Percentiles rank a stretch among this genome's conserved stretches.
Evolutionary conservation across 192 early-diverging fungal genomes (phyloP).

Genomic region (Thamnidium elegans): DNA sequence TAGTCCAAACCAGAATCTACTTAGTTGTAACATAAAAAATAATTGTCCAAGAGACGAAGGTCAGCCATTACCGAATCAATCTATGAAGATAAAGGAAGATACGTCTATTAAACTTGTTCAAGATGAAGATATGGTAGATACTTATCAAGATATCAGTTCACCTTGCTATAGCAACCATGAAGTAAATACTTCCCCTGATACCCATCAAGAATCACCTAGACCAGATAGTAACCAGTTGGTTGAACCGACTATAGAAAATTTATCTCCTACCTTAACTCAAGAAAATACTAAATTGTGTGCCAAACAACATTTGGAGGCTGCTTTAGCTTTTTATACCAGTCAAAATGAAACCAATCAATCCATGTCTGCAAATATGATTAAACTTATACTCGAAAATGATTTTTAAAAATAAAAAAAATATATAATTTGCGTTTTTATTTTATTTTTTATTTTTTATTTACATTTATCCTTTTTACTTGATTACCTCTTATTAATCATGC

Average conservation of each 20-base stretch:
- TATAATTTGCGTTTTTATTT: constrained; percentile 1
- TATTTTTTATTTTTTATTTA: constrained; percentile 1
- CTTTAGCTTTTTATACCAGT: constrained; percentile 10
- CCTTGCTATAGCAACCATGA: not conserved
- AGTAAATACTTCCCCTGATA: not conserved
- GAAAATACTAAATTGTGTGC: not conserved
- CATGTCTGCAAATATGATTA: constrained; percentile 19
- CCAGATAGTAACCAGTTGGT: no score
- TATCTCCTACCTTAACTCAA: no score
- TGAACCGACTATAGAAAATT: not conserved
- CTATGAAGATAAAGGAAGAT: not conserved
- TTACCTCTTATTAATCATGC: constrained; percentile 10
- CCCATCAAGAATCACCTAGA: no score
- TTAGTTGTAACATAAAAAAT: no score
- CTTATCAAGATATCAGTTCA: not conserved
- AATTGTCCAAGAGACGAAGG: no score
- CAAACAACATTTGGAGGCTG: constrained; percentile 12
- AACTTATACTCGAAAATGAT: constrained; percentile 17
- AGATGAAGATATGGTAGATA: constrained; percentile 11
- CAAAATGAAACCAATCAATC: not conserved
- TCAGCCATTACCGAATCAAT: no score
- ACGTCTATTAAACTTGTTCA: not conserved
- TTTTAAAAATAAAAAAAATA: constrained; percentile 3
- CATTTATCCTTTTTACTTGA: not conserved
- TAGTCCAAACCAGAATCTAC: no score